phyloP scores from a whole-genome alignment of 768 basidiomycete genomes.

The Collybia mongolica region DNA sequence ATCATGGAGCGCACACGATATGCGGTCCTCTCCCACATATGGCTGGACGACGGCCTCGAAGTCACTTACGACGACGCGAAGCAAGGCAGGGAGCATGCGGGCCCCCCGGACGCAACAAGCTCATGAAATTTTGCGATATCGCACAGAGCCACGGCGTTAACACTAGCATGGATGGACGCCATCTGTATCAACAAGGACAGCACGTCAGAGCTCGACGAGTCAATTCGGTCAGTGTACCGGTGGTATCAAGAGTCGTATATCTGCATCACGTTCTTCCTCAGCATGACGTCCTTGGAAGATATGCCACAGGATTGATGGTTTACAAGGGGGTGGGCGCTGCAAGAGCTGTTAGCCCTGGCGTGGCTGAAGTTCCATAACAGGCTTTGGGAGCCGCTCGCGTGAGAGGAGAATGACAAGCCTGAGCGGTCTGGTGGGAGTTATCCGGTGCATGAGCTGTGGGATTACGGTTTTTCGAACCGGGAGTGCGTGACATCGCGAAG shows the following conservation, averaged over 20 bases:
- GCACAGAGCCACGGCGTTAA: background rate
- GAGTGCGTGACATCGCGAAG: background rate
- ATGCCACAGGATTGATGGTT: background rate
- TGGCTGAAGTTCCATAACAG: background rate
- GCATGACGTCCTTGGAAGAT: background rate
- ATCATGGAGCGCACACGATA: no score
- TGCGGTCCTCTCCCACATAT: no score
- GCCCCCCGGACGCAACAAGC: background rate
- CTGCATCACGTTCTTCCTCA: background rate
- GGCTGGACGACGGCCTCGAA: no score
- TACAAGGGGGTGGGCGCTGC: background rate
- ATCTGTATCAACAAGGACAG: background rate
- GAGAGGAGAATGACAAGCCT: background rate
- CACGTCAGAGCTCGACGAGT: background rate
- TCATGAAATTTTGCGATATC: background rate
- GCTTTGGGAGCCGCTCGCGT: background rate
- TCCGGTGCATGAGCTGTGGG: background rate
- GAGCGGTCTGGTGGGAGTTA: no score
- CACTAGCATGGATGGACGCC: slow-evolving; percentile 1
- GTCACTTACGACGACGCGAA: no score
- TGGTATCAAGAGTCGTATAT: background rate
- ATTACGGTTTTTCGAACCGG: background rate
- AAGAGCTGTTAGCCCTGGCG: background rate
- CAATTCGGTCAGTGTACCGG: background rate
- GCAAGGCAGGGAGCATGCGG: background rate